Conservation (phyloP, 1,139 yeast species). For the Yamadazyma triangularis region DNA sequence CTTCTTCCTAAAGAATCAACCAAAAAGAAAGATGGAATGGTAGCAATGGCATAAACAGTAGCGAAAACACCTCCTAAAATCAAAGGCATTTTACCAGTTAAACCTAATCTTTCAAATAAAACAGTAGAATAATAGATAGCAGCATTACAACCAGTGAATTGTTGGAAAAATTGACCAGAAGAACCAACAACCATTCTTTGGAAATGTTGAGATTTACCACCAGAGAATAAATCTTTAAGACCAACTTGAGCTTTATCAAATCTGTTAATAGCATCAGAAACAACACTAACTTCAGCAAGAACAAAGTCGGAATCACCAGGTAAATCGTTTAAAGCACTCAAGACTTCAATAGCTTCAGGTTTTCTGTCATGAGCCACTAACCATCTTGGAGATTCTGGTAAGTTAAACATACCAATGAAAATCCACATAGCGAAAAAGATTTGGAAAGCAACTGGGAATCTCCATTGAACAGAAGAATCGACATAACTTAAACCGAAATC, state of each 20-base stretch:
- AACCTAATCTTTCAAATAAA: conserved; percentile 50
- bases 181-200: conserved; percentile 56
- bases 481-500: conserved; percentile 66
- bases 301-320: conserved; percentile 40
- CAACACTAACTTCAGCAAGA: conserved; percentile 34
- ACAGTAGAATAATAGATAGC: conserved; percentile 62
- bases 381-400: conserved; percentile 26
- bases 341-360: conserved; percentile 41
- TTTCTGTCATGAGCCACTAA: conserved; percentile 47
- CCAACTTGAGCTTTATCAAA: conserved; percentile 33
- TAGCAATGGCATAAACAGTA: conserved; percentile 52
- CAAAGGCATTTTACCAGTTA: conserved; percentile 46
- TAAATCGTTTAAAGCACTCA: conserved; percentile 34
- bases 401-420: conserved; percentile 13
- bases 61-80: conserved; percentile 59
- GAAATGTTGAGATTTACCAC: conserved; percentile 52
- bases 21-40: conserved; percentile 56
- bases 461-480: conserved; percentile 27
- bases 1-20: conserved; percentile 65
- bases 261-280: conserved; percentile 37
- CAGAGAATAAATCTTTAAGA: conserved; percentile 46
- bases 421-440: conserved; percentile 16
- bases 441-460: conserved; percentile 24
- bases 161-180: conserved; percentile 46
- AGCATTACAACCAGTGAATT: conserved; percentile 58